A percentile compares a stretch with the other conserved stretches of the same genome.
phyloP scores from a whole-genome alignment of 352 stramenopile species.

The Phytophthora macrochlamydospora region DNA sequence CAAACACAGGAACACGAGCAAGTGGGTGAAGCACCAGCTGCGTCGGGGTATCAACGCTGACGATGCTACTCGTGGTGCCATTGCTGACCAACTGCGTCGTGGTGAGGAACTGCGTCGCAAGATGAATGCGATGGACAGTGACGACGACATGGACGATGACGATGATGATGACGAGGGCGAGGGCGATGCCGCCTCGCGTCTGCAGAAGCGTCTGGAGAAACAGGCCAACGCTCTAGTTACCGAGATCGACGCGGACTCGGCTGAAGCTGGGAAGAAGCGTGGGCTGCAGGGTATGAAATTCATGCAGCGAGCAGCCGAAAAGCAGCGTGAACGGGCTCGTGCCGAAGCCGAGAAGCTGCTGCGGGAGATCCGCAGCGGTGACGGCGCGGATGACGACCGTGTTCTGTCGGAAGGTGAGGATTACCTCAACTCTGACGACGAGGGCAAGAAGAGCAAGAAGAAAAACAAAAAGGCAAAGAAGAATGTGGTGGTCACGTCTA shows the following conservation, averaged over 20 bases:
- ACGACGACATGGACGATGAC: slow-evolving; percentile 62
- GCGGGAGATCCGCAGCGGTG: slow-evolving; percentile 91
- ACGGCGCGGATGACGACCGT: slow-evolving; percentile 72
- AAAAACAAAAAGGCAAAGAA: slow-evolving; percentile 42
- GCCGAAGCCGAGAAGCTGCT: slow-evolving; percentile 94
- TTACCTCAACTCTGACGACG: slow-evolving; percentile 50
- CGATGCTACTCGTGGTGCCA: slow-evolving; percentile 89
- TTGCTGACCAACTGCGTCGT: slow-evolving; percentile 88
- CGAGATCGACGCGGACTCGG: slow-evolving; percentile 73
- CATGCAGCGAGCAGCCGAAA: slow-evolving; percentile 97
- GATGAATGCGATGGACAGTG: slow-evolving; percentile 81
- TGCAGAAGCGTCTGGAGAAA: slow-evolving; percentile 71
- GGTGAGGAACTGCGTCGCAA: slow-evolving; percentile 95
- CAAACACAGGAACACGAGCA: slow-evolving; percentile 98
- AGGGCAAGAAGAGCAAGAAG: slow-evolving; percentile 35
- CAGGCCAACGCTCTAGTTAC: slow-evolving; percentile 76
- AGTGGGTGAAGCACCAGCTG: slow-evolving; percentile 96
- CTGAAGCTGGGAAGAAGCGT: slow-evolving; percentile 54
- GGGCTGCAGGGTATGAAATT: slow-evolving; percentile 97
- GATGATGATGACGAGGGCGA: slow-evolving; percentile 48
- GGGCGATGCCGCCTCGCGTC: slow-evolving; percentile 54
- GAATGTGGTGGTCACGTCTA: slow-evolving; percentile 48
- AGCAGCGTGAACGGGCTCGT: slow-evolving; percentile 92
- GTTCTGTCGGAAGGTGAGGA: slow-evolving; percentile 67
- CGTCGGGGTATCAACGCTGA: slow-evolving; percentile 92